Percentiles rank a stretch among this genome's conserved stretches.
These are phyloP conservation scores for Pichia sp. DNA, from an alignment of 1,139 yeast genomes.

Conservation along the genomic window DNA sequence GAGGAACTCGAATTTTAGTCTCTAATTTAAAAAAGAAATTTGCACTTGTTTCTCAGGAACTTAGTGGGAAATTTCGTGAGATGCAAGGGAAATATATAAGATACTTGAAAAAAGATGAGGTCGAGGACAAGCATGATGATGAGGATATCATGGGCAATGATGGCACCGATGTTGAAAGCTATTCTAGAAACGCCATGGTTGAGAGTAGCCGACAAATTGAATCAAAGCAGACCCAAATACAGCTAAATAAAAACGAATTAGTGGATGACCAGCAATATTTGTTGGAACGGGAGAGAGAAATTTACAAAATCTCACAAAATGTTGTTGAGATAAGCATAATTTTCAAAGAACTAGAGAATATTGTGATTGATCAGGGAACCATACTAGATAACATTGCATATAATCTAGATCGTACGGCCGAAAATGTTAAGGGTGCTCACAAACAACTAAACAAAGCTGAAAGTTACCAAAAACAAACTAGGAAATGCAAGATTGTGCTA, in stretches of 20 bases:
- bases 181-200: slow-evolving; percentile 25
- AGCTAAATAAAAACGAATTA: slow-evolving; percentile 31
- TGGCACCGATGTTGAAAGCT: slow-evolving; percentile 20
- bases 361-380: slow-evolving; percentile 95
- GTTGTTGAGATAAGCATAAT: slow-evolving; percentile 89
- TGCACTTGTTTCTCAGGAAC: slow-evolving; percentile 79
- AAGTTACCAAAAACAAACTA: slow-evolving; percentile 78
- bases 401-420: slow-evolving; percentile 74
- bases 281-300: slow-evolving; percentile 81
- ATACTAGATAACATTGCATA: slow-evolving; percentile 89
- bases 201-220: slow-evolving; percentile 39
- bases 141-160: neutral
- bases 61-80: slow-evolving; percentile 73
- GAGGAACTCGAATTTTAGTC: slow-evolving; percentile 44
- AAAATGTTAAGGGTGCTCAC: slow-evolving; percentile 72
- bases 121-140: neutral
- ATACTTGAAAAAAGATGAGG: slow-evolving; percentile 64
- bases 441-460: slow-evolving; percentile 75
- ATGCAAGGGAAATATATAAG: slow-evolving; percentile 86
- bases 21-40: slow-evolving; percentile 78
- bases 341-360: slow-evolving; percentile 84
- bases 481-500: slow-evolving; percentile 84
- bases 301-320: slow-evolving; percentile 87
- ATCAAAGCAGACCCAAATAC: slow-evolving; percentile 44
- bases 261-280: slow-evolving; percentile 35